phyloP scores from a whole-genome alignment of 1,284 basidiomycete species.

The Jaminaea rosea region DNA sequence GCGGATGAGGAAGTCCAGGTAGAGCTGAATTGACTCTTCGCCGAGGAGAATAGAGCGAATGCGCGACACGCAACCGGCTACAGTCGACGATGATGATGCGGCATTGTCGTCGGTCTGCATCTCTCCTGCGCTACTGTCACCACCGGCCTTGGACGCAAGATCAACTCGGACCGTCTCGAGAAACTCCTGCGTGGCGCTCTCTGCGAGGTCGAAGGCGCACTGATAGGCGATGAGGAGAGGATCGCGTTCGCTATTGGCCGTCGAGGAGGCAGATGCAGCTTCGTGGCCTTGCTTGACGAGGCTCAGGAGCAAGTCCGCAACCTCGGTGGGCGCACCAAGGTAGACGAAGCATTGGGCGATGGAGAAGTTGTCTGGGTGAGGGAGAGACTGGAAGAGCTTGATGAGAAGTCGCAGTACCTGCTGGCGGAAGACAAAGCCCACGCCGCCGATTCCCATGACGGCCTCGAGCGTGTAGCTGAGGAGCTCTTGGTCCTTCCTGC shows the following conservation, averaged over 20 bases:
- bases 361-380: conserved; percentile 42
- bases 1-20: conserved; percentile 43
- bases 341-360: conserved; percentile 47
- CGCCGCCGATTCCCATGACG: conserved; percentile 28
- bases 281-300: conserved; percentile 36
- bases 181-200: conserved; percentile 47
- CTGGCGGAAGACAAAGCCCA: not conserved
- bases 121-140: conserved; percentile 1
- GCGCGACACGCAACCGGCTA: conserved; percentile 22
- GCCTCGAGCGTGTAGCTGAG: conserved; percentile 44
- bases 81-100: conserved; percentile 14
- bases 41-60: conserved; percentile 40
- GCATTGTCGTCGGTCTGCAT: not conserved
- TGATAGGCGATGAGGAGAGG: conserved; percentile 43
- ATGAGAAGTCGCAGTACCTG: conserved; percentile 42
- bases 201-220: conserved; percentile 45
- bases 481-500: conserved; percentile 34
- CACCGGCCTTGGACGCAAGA: conserved; percentile 14
- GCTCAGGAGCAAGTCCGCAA: conserved; percentile 33
- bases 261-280: conserved; percentile 22
- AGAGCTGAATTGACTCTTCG: conserved; percentile 44
- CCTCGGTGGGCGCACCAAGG: conserved; percentile 37
- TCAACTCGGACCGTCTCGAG: conserved; percentile 37
- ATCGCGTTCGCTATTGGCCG: conserved; percentile 34
- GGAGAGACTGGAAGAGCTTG: conserved; percentile 41